Conservation (phyloP, 2,329 filamentous ascomycete species). For the Curvularia hawaiiensis region DNA sequence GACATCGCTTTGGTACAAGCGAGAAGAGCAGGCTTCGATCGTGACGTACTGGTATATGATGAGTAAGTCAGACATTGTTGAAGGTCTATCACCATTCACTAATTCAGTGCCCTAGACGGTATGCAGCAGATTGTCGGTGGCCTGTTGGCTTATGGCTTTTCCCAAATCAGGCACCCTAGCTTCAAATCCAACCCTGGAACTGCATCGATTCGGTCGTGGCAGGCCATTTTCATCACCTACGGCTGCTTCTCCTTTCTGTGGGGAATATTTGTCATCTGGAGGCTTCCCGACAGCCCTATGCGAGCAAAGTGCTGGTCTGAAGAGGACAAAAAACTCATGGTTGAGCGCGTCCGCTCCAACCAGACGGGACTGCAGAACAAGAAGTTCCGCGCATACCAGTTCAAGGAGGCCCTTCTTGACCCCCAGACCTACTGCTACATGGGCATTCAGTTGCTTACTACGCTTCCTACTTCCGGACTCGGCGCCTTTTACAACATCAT, state of each 20-base stretch:
- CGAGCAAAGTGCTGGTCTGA: slow-evolving; percentile 71
- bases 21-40: slow-evolving; percentile 68
- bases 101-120: slow-evolving; percentile 52
- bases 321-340: slow-evolving; percentile 65
- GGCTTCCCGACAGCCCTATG: slow-evolving; percentile 67
- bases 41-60: slow-evolving; percentile 78
- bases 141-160: slow-evolving; percentile 62
- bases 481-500: slow-evolving; percentile 78
- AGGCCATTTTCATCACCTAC: slow-evolving; percentile 70
- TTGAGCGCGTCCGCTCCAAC: slow-evolving; percentile 53
- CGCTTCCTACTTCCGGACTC: slow-evolving; percentile 73
- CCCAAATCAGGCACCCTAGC: slow-evolving; percentile 29
- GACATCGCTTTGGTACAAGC: slow-evolving; percentile 72
- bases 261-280: slow-evolving; percentile 60
- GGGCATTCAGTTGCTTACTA: slow-evolving; percentile 71
- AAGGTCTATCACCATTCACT: neutral
- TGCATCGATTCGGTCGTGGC: slow-evolving; percentile 66
- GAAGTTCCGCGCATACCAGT: slow-evolving; percentile 58
- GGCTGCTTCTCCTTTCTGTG: slow-evolving; percentile 68
- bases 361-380: slow-evolving; percentile 55
- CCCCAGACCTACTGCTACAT: slow-evolving; percentile 64
- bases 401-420: slow-evolving; percentile 65
- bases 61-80: slow-evolving; percentile 48
- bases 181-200: slow-evolving; percentile 24
- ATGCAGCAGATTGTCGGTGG: slow-evolving; percentile 74